phyloP scores from a whole-genome alignment of 2,329 filamentous ascomycete genomes.

The Fusarium chlamydosporum region DNA sequence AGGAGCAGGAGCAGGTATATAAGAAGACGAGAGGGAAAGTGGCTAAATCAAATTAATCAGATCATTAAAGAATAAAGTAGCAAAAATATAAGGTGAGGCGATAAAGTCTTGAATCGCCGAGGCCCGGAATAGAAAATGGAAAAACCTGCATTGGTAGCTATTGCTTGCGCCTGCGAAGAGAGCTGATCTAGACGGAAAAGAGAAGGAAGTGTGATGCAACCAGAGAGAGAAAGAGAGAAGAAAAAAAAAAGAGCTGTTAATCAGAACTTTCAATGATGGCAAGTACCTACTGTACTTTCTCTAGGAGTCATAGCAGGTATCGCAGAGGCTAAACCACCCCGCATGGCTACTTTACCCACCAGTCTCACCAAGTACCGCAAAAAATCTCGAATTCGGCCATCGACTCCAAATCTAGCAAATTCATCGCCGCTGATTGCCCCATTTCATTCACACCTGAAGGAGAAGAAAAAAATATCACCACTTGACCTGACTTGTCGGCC shows the following conservation, averaged over 20 bases:
- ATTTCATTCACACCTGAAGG: constrained; percentile 45
- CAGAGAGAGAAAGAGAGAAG: not conserved
- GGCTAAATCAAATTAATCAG: constrained; percentile 16
- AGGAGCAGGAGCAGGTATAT: constrained; percentile 17
- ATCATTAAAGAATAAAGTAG: constrained; percentile 5
- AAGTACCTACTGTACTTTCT: constrained; percentile 39
- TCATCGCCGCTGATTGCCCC: constrained; percentile 44
- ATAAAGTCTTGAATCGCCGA: constrained; percentile 31
- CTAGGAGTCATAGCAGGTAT: constrained; percentile 29
- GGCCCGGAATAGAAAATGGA: constrained; percentile 20
- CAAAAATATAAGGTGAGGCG: constrained; percentile 17
- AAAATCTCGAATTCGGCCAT: constrained; percentile 50
- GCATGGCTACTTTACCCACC: constrained; percentile 33
- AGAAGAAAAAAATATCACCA: constrained; percentile 28
- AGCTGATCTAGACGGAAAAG: constrained; percentile 34
- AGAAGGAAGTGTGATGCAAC: constrained; percentile 31
- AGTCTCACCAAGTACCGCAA: constrained; percentile 42
- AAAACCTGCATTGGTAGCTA: constrained; percentile 19
- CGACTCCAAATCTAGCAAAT: constrained; percentile 46
- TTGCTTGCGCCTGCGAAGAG: constrained; percentile 29
- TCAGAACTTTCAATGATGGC: constrained; percentile 40
- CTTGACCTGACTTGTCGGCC: constrained; percentile 31
- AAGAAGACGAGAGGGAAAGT: constrained; percentile 11
- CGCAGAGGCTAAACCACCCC: constrained; percentile 3
- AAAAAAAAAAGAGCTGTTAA: constrained; percentile 28